phyloP scores from a whole-genome alignment of 129 eudicot genomes.

The Flaveria bidentis region DNA sequence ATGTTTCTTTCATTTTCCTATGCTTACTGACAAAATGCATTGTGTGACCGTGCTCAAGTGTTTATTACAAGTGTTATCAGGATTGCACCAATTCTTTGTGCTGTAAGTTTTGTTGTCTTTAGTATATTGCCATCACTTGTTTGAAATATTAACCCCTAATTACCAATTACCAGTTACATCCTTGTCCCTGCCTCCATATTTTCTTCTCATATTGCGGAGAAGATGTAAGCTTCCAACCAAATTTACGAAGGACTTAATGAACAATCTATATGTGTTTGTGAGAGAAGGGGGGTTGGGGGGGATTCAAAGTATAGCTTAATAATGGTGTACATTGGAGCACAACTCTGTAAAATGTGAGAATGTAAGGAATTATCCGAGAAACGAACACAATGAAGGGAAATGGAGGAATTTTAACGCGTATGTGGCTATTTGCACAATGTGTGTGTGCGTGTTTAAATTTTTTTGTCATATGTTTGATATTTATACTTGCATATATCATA shows the following conservation, averaged over 20 bases:
- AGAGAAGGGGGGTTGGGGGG: neutral
- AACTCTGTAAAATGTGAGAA: neutral
- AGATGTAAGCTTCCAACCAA: neutral
- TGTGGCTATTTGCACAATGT: neutral
- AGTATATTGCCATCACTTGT: neutral
- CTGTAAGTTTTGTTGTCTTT: neutral
- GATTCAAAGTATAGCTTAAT: neutral
- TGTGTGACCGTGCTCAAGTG: conserved; percentile 4
- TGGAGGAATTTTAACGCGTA: neutral
- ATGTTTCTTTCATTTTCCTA: neutral
- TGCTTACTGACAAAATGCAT: conserved; percentile 8
- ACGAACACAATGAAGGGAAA: neutral
- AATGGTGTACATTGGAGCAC: neutral
- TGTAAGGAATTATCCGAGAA: neutral
- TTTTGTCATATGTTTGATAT: neutral
- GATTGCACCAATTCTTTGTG: neutral
- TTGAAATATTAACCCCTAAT: neutral
- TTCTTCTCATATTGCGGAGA: neutral
- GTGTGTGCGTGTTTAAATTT: neutral
- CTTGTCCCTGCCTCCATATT: neutral
- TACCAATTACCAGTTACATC: neutral
- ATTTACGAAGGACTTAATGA: neutral
- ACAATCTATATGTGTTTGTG: neutral
- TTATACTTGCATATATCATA: neutral
- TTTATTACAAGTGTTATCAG: neutral